These are phyloP conservation scores for Arthroderma uncinatum DNA, from an alignment of 2,329 filamentous ascomycete genomes.

Conservation along the genomic window DNA sequence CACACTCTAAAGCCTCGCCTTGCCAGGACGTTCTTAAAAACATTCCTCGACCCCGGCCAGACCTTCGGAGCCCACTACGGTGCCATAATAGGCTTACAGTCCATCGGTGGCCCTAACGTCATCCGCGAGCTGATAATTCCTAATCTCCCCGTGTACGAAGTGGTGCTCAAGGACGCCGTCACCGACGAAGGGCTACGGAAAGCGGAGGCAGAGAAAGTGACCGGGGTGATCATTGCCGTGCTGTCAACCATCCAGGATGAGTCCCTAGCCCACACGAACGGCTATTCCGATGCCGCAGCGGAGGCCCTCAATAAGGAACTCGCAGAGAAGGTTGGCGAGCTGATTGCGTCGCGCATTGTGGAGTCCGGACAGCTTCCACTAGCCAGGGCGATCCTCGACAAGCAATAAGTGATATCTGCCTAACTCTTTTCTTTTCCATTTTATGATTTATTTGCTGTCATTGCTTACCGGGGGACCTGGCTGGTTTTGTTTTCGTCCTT, in stretches of 20 bases:
- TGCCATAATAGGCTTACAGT: conserved; percentile 66
- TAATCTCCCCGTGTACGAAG: conserved; percentile 54
- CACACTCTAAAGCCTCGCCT: conserved; percentile 76
- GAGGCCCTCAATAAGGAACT: conserved; percentile 30
- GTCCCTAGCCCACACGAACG: conserved; percentile 30
- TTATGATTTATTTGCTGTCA: conserved; percentile 3
- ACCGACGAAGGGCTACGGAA: conserved; percentile 43
- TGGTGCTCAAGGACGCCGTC: conserved; percentile 46
- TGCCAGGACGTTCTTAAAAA: conserved; percentile 83
- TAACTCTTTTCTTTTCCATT: not conserved
- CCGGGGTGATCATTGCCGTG: conserved; percentile 46
- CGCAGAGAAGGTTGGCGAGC: conserved; percentile 31
- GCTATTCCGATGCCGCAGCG: conserved; percentile 27
- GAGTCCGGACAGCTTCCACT: conserved; percentile 32
- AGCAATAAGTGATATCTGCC: conserved; percentile 6
- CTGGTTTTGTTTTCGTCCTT: not conserved
- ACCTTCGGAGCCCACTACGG: conserved; percentile 80
- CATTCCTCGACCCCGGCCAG: conserved; percentile 77
- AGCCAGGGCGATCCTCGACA: conserved; percentile 29
- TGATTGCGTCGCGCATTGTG: conserved; percentile 32
- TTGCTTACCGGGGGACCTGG: not conserved
- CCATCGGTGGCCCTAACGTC: conserved; percentile 59
- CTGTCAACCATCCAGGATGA: conserved; percentile 45
- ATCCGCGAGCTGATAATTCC: conserved; percentile 55
- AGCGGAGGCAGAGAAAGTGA: conserved; percentile 50